Evolutionary conservation across 805 yeast species (phyloP), one percentile per base, ranked within the genome.

Genomic region (Candida wancherniae): DNA sequence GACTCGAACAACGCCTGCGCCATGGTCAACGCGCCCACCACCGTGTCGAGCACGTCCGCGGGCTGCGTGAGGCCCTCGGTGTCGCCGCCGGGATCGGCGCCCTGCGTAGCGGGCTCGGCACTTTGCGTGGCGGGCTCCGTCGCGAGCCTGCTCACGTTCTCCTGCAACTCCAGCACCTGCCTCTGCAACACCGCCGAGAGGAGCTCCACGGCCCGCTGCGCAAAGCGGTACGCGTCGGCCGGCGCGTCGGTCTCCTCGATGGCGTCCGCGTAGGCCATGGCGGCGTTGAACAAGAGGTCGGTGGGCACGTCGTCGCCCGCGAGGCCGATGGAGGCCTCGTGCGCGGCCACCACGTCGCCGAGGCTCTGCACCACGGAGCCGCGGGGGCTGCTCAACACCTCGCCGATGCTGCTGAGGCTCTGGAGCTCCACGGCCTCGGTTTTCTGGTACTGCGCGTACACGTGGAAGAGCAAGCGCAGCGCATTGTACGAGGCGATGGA

Each of bases 401-500:
- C 68, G 12, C 49, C 58, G 4, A 62, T 55, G 26, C 57, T 58
- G n/a, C 20, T 36, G 31, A 64, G 47, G 8, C 45, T 50, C n/a
- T 42, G 29, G 1, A 61, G 25, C 8, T 31, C 31, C 15, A 44
- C 37, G 9, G 36, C 35, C 9, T 75, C 78, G 6, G 63, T 60
- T 29, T 69, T 69, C 28, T 61, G 53, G 37, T 68, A 73, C 29
- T 69, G 71, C 40, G 55, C 59, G 47, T 77, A 76, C 0, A 80
- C 80, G 36, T 72, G 76, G 39, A 71, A 77, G 14, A 77, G 52
- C 39, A 81, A 58, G 35, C 90, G 51, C 12, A 75, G 64, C 3
- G 74, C 57, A 52, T 81, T 82, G 50, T 80, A 81, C 38, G 68
- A 58, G 4, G 40, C 17, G 60, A 27, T 21, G 27, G 31, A 21